phyloP scores from a whole-genome alignment of 2,329 filamentous ascomycete species.

The Diaporthe citrichinensis region DNA sequence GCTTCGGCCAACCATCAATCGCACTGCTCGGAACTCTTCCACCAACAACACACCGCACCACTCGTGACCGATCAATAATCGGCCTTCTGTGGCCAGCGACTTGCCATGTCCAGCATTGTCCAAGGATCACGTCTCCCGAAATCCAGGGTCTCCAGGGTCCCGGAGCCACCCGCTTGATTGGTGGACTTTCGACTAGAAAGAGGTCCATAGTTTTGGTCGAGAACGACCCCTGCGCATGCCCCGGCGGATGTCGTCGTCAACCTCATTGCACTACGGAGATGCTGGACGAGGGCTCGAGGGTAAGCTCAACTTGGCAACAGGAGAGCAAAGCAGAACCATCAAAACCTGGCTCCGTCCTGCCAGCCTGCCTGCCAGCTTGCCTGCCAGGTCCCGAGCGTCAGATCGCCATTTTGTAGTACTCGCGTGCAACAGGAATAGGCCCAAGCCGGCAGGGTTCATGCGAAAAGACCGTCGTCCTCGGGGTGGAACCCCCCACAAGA shows the following conservation, averaged over 20 bases:
- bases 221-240: background rate
- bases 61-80: background rate
- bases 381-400: background rate
- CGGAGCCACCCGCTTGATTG: conserved; percentile 19
- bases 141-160: conserved; percentile 29
- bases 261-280: background rate
- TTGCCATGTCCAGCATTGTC: background rate
- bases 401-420: background rate
- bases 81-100: background rate
- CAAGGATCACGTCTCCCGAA: conserved; percentile 12
- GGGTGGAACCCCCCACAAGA: conserved; percentile 25
- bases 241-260: background rate
- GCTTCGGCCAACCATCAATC: background rate
- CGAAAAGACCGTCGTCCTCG: conserved; percentile 12
- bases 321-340: background rate
- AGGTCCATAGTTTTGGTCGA: conserved; percentile 4
- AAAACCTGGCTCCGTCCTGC: background rate
- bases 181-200: conserved; percentile 1
- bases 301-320: background rate
- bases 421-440: background rate
- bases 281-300: background rate
- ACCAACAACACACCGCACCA: conserved; percentile 15
- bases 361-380: no score
- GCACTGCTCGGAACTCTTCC: conserved; percentile 17
- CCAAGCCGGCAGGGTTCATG: conserved; percentile 17